Evolutionary conservation across 176 grass and related monocot species (phyloP).

Genomic region (Carex scoparia): DNA sequence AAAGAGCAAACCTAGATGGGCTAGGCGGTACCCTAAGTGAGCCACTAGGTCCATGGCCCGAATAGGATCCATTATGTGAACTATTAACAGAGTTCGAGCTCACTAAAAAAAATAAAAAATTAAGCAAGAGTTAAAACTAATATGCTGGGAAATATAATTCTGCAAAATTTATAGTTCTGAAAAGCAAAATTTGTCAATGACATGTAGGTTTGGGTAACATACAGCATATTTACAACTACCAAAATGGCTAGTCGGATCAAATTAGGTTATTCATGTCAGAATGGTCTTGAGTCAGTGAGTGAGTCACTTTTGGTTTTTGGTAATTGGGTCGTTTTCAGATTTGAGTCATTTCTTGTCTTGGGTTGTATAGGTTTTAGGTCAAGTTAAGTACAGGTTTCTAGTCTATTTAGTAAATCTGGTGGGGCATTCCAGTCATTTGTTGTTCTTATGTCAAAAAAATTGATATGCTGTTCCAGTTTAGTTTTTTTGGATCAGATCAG

Average conservation of each 20-base stretch:
- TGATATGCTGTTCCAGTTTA: background rate
- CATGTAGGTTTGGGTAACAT: background rate
- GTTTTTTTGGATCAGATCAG: background rate
- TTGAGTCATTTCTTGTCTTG: background rate
- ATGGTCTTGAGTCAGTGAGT: background rate
- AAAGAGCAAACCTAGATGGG: slow-evolving; percentile 36
- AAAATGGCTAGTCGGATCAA: background rate
- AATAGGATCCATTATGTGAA: slow-evolving; percentile 6
- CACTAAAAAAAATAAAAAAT: slow-evolving; percentile 7
- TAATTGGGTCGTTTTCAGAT: background rate
- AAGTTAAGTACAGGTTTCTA: background rate
- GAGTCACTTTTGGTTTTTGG: background rate
- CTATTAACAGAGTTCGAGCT: slow-evolving; percentile 14
- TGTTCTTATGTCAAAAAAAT: background rate
- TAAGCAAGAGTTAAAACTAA: background rate
- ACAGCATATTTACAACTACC: background rate
- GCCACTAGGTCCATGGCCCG: background rate
- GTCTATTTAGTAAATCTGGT: background rate
- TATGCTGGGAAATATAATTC: background rate
- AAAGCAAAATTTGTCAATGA: background rate
- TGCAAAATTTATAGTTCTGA: background rate
- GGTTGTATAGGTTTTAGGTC: background rate
- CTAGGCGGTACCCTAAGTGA: slow-evolving; percentile 33
- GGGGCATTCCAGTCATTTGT: background rate
- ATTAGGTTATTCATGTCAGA: background rate